A percentile compares a stretch with the other conserved stretches of the same genome.
Conservation (phyloP, 768 basidiomycete species). For the Leccinellum luteum region DNA sequence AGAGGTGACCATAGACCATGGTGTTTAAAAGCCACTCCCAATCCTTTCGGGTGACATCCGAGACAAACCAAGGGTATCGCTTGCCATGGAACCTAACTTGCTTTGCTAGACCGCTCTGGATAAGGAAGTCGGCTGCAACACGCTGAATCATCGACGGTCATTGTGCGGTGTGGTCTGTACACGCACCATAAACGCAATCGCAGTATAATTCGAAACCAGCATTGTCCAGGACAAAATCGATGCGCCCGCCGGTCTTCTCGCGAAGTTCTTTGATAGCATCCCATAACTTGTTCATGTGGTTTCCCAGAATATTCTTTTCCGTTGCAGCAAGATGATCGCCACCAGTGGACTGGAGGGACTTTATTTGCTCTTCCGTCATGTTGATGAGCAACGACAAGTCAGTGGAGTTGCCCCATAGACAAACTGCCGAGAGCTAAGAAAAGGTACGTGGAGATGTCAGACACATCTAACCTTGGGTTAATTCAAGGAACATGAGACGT, state of each 20-base stretch:
- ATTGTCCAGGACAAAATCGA: conserved; percentile 84
- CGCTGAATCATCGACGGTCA: background rate
- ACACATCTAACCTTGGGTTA: conserved; percentile 72
- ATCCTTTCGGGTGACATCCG: conserved; percentile 89
- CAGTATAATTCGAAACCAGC: conserved; percentile 85
- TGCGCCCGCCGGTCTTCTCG: conserved; percentile 66
- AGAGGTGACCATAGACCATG: conserved; percentile 90
- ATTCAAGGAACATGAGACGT: conserved; percentile 84
- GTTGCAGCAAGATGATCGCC: conserved; percentile 94
- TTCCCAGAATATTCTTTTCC: conserved; percentile 94
- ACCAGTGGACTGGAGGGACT: conserved; percentile 92
- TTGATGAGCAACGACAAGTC: conserved; percentile 93
- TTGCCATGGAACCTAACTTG: conserved; percentile 95
- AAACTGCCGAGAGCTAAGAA: conserved; percentile 50
- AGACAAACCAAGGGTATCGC: conserved; percentile 93
- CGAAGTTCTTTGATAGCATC: conserved; percentile 67
- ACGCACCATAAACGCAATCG: conserved; percentile 79
- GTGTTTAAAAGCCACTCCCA: conserved; percentile 91
- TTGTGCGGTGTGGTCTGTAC: background rate
- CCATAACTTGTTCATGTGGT: conserved; percentile 73
- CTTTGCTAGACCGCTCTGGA: conserved; percentile 83
- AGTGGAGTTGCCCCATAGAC: conserved; percentile 96
- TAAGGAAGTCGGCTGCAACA: conserved; percentile 80
- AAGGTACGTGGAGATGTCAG: background rate
- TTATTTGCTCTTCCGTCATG: conserved; percentile 98